Evolutionary conservation across 108 stramenopile genomes (phyloP).

Genomic region (Aureococcus anophagefferens): DNA sequence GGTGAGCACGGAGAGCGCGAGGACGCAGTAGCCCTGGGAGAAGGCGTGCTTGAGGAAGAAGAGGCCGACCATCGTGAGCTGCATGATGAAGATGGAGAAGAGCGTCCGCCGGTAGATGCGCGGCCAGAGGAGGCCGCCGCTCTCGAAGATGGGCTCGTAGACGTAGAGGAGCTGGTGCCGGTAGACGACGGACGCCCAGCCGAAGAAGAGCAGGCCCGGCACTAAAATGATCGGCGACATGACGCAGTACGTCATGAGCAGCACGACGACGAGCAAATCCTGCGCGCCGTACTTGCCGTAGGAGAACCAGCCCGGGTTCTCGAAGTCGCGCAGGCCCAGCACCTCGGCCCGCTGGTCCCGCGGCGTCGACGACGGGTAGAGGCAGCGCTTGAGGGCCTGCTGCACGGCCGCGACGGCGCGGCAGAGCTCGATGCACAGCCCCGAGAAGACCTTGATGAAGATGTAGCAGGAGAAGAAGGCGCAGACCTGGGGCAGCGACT

Average conservation of each 20-base stretch:
- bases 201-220: slow-evolving; percentile 65
- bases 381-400: neutral
- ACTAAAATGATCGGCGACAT: slow-evolving; percentile 74
- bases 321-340: neutral
- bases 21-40: neutral
- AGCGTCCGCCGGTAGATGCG: neutral
- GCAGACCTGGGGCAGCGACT: neutral
- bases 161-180: slow-evolving; percentile 78
- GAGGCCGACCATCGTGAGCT: neutral
- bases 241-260: slow-evolving; percentile 62
- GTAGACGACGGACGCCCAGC: slow-evolving; percentile 65
- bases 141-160: slow-evolving; percentile 48
- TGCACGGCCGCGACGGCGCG: neutral
- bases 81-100: neutral
- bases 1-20: neutral
- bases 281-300: neutral
- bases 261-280: slow-evolving; percentile 66
- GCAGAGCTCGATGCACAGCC: neutral
- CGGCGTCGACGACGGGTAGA: neutral
- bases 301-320: neutral
- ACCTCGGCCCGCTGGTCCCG: neutral
- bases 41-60: neutral
- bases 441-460: neutral
- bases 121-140: slow-evolving; percentile 31
- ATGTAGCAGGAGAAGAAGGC: neutral